Evolutionary conservation across 495 filamentous ascomycete genomes (phyloP).

Genomic region (Penicillium macrosclerotiorum): DNA sequence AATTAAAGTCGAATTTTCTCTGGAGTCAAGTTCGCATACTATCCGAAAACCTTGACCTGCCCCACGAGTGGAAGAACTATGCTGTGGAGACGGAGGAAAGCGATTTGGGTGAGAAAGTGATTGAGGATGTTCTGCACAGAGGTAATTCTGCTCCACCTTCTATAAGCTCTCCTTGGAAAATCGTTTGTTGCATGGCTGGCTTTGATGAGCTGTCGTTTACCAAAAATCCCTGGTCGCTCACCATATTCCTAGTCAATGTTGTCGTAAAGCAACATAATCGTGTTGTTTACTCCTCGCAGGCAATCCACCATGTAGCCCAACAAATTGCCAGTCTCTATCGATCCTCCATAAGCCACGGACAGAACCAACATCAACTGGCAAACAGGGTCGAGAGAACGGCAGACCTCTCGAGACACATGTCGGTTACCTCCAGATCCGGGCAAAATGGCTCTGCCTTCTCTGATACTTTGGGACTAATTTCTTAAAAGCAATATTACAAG

Average conservation of each 20-base stretch:
- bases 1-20: slow-evolving; percentile 65
- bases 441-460: too few relatives aligned
- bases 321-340: slow-evolving; percentile 77
- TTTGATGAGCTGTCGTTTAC: background rate
- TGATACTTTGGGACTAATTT: too few relatives aligned
- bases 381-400: slow-evolving; percentile 41
- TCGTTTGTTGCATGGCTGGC: background rate
- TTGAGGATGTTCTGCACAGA: slow-evolving; percentile 57
- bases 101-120: slow-evolving; percentile 49
- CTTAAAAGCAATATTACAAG: slow-evolving; percentile 39
- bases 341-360: slow-evolving; percentile 45
- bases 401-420: slow-evolving; percentile 49
- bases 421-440: slow-evolving; percentile 5
- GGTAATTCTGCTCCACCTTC: slow-evolving; percentile 34
- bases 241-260: slow-evolving; percentile 55
- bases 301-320: slow-evolving; percentile 75
- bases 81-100: slow-evolving; percentile 42
- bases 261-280: slow-evolving; percentile 67
- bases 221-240: slow-evolving; percentile 5
- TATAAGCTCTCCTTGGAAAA: too few relatives aligned
- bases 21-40: slow-evolving; percentile 61
- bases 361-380: slow-evolving; percentile 34
- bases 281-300: slow-evolving; percentile 70
- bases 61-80: slow-evolving; percentile 56
- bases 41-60: slow-evolving; percentile 52